Conservation (phyloP, 192 early-diverging fungal species). For the Coemansia erecta region DNA sequence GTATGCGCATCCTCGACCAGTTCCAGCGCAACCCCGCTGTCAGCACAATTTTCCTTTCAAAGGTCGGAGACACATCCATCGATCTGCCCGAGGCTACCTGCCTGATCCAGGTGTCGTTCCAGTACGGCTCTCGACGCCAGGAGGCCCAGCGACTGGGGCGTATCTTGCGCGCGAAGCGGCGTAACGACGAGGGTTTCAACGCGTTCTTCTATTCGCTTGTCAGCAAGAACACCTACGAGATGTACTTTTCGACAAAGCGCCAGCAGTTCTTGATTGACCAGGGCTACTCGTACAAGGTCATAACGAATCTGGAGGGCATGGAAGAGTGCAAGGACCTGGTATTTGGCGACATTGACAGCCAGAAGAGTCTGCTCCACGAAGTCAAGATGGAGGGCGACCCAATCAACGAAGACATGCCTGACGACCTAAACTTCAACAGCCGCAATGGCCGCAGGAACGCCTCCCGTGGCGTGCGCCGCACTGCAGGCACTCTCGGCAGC, state of each 20-base stretch:
- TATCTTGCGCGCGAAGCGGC: conserved; percentile 91
- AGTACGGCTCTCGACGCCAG: conserved; percentile 97
- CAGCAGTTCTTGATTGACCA: conserved; percentile 99
- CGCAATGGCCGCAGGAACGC: conserved; percentile 36
- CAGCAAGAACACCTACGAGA: conserved; percentile 97
- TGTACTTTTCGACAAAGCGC: conserved; percentile 96
- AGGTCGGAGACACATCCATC: conserved; percentile 98
- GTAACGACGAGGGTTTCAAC: conserved; percentile 92
- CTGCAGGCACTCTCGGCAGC: conserved; percentile 70
- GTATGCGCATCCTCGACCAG: conserved; percentile 87
- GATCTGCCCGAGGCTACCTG: conserved; percentile 98
- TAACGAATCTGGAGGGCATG: conserved; percentile 93
- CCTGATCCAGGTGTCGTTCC: conserved; percentile 97
- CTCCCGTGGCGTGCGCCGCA: conserved; percentile 51
- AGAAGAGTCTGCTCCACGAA: conserved; percentile 81
- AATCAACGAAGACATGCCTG: conserved; percentile 57
- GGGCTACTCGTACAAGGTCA: conserved; percentile 99
- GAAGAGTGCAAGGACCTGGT: conserved; percentile 74
- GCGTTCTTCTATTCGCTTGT: conserved; percentile 99
- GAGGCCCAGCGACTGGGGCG: conserved; percentile 96
- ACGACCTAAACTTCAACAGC: conserved; percentile 56
- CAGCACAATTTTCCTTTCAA: conserved; percentile 87
- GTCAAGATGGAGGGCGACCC: conserved; percentile 75
- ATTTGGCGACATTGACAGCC: conserved; percentile 67
- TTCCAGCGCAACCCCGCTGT: conserved; percentile 90